phyloP scores from a whole-genome alignment of 2,329 filamentous ascomycete species.

The Pseudocercospora vitis region DNA sequence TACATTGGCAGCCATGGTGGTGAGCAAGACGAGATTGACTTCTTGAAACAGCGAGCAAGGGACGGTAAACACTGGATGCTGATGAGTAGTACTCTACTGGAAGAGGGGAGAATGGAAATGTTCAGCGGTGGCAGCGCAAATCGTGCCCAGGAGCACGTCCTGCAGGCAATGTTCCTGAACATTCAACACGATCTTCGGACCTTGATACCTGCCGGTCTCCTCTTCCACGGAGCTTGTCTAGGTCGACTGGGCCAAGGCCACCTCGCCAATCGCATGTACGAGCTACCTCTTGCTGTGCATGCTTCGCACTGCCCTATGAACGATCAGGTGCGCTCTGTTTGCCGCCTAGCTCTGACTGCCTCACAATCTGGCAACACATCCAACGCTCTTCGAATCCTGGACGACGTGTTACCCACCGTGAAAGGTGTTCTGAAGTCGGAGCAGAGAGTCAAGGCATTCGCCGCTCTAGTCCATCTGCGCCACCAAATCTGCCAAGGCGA shows the following conservation, averaged over 20 bases:
- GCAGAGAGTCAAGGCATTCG: constrained; percentile 69
- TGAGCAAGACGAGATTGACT: constrained; percentile 77
- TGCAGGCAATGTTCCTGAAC: constrained; percentile 79
- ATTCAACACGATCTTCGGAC: constrained; percentile 72
- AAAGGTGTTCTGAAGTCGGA: constrained; percentile 74
- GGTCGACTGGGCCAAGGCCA: constrained; percentile 66
- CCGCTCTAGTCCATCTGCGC: constrained; percentile 65
- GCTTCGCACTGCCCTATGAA: constrained; percentile 65
- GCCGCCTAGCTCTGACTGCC: constrained; percentile 67
- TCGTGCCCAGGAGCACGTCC: constrained; percentile 70
- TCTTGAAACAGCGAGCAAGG: constrained; percentile 80
- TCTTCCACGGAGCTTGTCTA: constrained; percentile 72
- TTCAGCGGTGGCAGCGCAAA: constrained; percentile 48
- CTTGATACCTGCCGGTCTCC: constrained; percentile 71
- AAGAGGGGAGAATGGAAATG: constrained; percentile 78
- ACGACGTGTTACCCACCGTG: constrained; percentile 59
- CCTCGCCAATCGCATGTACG: constrained; percentile 62
- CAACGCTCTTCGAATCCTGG: constrained; percentile 62
- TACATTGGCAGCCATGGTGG: constrained; percentile 29
- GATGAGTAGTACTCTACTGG: constrained; percentile 78
- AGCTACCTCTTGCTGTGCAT: constrained; percentile 76
- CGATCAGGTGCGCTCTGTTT: constrained; percentile 73
- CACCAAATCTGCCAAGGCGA: constrained; percentile 58
- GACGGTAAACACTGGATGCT: constrained; percentile 84
- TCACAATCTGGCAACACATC: constrained; percentile 69